phyloP scores from a whole-genome alignment of 129 eudicot species.

The Centrapalus pauciflorus region DNA sequence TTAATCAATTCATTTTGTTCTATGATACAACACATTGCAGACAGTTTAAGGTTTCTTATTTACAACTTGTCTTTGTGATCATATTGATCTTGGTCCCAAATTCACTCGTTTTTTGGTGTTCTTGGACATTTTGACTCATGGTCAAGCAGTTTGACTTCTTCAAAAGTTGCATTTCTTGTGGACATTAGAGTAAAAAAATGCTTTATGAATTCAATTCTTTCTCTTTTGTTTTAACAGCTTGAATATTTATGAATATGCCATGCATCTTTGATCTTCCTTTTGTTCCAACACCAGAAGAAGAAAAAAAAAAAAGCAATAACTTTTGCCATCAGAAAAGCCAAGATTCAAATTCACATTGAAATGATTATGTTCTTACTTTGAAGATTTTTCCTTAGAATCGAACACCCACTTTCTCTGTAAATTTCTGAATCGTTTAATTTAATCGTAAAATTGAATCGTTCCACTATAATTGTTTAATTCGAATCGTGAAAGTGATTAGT shows the following conservation, averaged over 20 bases:
- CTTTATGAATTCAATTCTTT: neutral
- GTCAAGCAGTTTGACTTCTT: conserved; percentile 6
- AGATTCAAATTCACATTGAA: neutral
- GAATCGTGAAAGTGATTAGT: neutral
- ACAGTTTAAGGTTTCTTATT: neutral
- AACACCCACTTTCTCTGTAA: neutral
- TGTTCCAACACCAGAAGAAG: neutral
- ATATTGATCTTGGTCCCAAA: conserved; percentile 1
- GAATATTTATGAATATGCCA: conserved; percentile 7
- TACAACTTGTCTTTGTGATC: neutral
- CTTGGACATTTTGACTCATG: conserved; percentile 6
- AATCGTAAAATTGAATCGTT: too few species aligned
- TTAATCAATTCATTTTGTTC: neutral
- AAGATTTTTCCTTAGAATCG: neutral
- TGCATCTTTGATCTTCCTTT: conserved; percentile 13
- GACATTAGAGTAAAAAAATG: neutral
- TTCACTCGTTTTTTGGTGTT: neutral
- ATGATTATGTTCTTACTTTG: conserved; percentile 8
- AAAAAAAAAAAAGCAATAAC: neutral
- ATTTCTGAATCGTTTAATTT: neutral
- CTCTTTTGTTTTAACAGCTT: neutral
- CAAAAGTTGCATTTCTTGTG: neutral
- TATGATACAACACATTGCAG: neutral
- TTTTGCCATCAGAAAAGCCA: conserved; percentile 2
- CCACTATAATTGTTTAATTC: neutral